Base-by-base conservation (phyloP, 1,284 basidiomycete species). In the Cystobasidiaceae sp. region DNA sequence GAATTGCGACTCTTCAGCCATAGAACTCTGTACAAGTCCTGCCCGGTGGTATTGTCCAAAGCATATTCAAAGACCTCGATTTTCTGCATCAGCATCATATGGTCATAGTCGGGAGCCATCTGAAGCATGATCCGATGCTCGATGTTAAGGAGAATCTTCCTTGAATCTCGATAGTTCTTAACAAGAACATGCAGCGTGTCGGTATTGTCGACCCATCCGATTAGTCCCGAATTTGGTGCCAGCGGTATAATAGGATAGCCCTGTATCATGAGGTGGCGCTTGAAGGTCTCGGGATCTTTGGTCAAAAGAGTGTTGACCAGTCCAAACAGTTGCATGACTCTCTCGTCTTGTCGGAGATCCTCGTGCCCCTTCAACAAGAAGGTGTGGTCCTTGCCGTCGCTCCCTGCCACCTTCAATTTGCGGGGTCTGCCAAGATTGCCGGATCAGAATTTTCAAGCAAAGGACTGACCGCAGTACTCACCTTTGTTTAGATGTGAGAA, bases 1-100 rank as follows among this genome's bases (percentile, higher is more conserved):
- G 96, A 98, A 74, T 90, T 93, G 66, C 84, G 79, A 74, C 89
- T 92, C 81, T 94, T 96, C 69, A 99, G 82, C 96, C 96, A 99
- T 17, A 99, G 80, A 23, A 98, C 93, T 21, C 93, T 83, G 78
- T 99, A 99, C n/a, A 99, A 81, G 77, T 99, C 96, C 79, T 98
- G 96, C 0, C 96, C 96, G 0, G 93, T 97, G 0, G 96, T 98
- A 74, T 98, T 98, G 78, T 98, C 94, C 44, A 98, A 82, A 3
- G 96, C 94, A 74, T 98, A 98, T 77, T 98, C 93, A 78, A 99
- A 99, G 19, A 99, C 96, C 76, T 99, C 96, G 44, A 99, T 91
- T 80, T 98, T 98, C 78, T 99, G 93, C 67, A 98, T 83, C 2
- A 97, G 81, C 32, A 90, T 93, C 44, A 98, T 81, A 72, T 88